phyloP scores from a whole-genome alignment of 2,329 filamentous ascomycete genomes.

The Colletotrichum acutatum region DNA sequence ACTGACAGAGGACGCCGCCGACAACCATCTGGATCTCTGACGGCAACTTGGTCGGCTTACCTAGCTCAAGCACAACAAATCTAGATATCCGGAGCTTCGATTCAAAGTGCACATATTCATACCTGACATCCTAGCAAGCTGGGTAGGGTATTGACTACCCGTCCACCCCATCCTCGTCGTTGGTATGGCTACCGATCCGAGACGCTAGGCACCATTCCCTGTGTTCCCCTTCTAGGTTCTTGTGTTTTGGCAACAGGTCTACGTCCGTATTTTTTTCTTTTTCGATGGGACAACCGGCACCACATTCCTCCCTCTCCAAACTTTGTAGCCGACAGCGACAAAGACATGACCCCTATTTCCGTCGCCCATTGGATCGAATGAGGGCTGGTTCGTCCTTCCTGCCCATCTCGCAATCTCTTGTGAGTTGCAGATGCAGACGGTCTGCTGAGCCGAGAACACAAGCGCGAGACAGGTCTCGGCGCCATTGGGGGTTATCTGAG shows the following conservation, averaged over 20 bases:
- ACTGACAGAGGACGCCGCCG: not conserved
- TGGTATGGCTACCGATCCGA: not conserved
- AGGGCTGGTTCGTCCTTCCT: not conserved
- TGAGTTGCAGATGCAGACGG: not conserved
- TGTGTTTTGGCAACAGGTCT: not conserved
- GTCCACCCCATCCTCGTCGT: not conserved
- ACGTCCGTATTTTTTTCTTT: constrained; percentile 14
- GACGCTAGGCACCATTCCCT: not conserved
- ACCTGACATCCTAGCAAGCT: not conserved
- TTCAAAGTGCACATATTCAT: not conserved
- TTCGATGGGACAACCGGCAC: not conserved
- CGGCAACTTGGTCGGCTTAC: not conserved
- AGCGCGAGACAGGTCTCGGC: constrained; percentile 21
- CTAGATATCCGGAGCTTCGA: not conserved
- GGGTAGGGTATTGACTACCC: not conserved
- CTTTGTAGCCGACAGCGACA: not conserved
- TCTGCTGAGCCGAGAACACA: not conserved
- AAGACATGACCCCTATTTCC: constrained; percentile 2
- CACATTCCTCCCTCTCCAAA: not conserved
- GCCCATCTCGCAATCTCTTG: constrained; percentile 9
- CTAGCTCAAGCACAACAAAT: not conserved
- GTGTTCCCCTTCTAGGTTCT: not conserved
- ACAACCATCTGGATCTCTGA: not conserved
- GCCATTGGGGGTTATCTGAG: not conserved
- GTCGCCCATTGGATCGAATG: not conserved